Percentiles rank a stretch among this genome's conserved stretches.
Evolutionary conservation across 225 moss, liverwort and hornwort genomes (phyloP).

Genomic region (Marchantia polymorpha): DNA sequence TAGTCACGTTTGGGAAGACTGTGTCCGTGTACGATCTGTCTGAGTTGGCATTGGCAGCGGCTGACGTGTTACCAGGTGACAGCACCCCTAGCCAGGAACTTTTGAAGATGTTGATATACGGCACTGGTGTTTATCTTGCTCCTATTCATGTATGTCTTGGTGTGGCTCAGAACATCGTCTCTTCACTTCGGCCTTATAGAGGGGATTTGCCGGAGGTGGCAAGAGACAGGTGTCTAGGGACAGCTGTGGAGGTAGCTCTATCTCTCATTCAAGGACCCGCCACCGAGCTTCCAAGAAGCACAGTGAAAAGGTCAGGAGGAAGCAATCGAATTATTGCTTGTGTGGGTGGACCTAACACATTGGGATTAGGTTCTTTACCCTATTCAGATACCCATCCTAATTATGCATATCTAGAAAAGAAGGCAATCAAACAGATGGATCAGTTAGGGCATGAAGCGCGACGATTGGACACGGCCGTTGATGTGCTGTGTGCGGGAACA

Average conservation of each 20-base stretch:
- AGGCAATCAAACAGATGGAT: constrained; percentile 83
- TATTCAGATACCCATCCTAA: constrained; percentile 68
- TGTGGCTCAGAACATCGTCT: constrained; percentile 81
- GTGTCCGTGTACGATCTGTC: constrained; percentile 90
- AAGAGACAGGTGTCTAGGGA: constrained; percentile 87
- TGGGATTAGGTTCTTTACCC: constrained; percentile 80
- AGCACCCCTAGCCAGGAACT: constrained; percentile 69
- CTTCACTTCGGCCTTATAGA: constrained; percentile 81
- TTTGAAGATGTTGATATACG: constrained; percentile 94
- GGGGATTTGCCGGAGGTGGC: constrained; percentile 67
- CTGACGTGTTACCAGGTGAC: constrained; percentile 91
- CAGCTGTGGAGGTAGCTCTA: constrained; percentile 83
- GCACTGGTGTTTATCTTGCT: constrained; percentile 95
- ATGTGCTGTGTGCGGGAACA: constrained; percentile 91
- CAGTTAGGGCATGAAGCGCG: constrained; percentile 84
- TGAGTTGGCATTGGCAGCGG: constrained; percentile 74
- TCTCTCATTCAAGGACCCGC: constrained; percentile 89
- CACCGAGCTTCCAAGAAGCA: constrained; percentile 69
- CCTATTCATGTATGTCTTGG: constrained; percentile 84
- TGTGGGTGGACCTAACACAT: constrained; percentile 83
- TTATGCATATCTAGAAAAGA: constrained; percentile 87
- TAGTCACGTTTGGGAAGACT: constrained; percentile 78
- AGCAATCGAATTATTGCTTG: constrained; percentile 91
- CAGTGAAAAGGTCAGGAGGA: constrained; percentile 85
- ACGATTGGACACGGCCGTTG: constrained; percentile 78